These are phyloP conservation scores for Boletus smithii DNA, from an alignment of 1,284 basidiomycete genomes.

Conservation along the genomic window DNA sequence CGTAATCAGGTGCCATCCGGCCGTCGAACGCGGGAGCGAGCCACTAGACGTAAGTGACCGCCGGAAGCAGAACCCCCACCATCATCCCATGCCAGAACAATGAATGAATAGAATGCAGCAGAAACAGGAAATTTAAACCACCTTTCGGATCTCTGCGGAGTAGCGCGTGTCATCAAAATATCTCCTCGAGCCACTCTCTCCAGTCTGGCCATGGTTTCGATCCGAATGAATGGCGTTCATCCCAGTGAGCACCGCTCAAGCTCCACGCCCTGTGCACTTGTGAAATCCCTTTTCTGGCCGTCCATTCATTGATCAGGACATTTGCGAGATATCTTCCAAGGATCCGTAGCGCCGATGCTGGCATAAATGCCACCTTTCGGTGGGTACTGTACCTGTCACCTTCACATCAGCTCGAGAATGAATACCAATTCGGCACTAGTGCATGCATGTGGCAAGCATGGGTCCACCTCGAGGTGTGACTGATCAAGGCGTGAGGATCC, in stretches of 20 bases:
- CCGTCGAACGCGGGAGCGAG: conserved; percentile 34
- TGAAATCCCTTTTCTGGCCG: conserved; percentile 21
- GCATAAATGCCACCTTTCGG: conserved; percentile 25
- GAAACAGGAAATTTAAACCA: conserved; percentile 16
- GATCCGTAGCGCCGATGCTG: conserved; percentile 25
- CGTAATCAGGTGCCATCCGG: conserved; percentile 13
- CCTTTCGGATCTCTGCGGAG: conserved; percentile 21
- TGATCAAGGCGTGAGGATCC: conserved; percentile 32
- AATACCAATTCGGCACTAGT: conserved; percentile 31
- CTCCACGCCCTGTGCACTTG: conserved; percentile 31
- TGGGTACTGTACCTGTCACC: conserved; percentile 19
- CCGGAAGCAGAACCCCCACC: conserved; percentile 24
- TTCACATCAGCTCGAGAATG: conserved; percentile 30
- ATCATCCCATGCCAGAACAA: conserved; percentile 23
- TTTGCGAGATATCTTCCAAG: too few species aligned
- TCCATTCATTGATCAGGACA: conserved; percentile 19
- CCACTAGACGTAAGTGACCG: conserved; percentile 33
- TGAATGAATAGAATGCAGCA: conserved; percentile 22
- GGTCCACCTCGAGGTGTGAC: conserved; percentile 37
- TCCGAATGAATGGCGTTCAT: conserved; percentile 25
- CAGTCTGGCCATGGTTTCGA: conserved; percentile 6
- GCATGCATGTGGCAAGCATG: conserved; percentile 35
- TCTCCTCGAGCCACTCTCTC: conserved; percentile 14
- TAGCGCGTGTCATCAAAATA: conserved; percentile 10
- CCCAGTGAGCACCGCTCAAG: conserved; percentile 23